Evolutionary conservation across 371 early-diverging fungal species (phyloP).

Genomic region (Haplosporangium sp.): DNA sequence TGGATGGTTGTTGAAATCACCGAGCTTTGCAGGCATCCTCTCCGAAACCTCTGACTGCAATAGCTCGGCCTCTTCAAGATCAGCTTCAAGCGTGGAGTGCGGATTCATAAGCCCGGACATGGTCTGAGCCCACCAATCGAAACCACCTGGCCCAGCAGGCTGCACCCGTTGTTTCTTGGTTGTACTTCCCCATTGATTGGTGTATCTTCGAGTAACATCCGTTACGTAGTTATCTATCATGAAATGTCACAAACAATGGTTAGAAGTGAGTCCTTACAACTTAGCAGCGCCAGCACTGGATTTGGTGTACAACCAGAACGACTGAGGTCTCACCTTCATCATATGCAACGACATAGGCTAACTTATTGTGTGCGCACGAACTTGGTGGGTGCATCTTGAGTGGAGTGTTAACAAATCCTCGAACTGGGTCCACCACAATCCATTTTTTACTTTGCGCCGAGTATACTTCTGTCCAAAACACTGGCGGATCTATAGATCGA

Average conservation of each 20-base stretch:
- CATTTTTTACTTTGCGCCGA: conserved; percentile 59
- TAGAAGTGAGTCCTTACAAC: not conserved
- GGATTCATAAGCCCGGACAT: conserved; percentile 51
- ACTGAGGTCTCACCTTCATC: conserved; percentile 48
- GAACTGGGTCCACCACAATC: conserved; percentile 74
- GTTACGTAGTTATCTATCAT: conserved; percentile 57
- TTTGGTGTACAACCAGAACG: no score
- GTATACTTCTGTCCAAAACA: conserved; percentile 74
- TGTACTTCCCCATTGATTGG: conserved; percentile 62
- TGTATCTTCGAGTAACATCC: conserved; percentile 81
- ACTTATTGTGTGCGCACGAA: conserved; percentile 49
- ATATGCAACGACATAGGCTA: conserved; percentile 74
- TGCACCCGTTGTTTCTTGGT: conserved; percentile 65
- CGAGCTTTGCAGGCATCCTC: conserved; percentile 83
- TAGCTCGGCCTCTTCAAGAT: conserved; percentile 65
- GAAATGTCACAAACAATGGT: not conserved
- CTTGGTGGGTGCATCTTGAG: conserved; percentile 64
- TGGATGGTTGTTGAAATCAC: conserved; percentile 84
- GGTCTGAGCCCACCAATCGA: conserved; percentile 64
- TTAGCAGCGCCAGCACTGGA: not conserved
- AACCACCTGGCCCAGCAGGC: conserved; percentile 54
- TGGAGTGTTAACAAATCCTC: conserved; percentile 64
- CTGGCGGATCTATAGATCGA: conserved; percentile 38
- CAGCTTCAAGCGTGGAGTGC: conserved; percentile 47
- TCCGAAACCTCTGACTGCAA: conserved; percentile 61